phyloP scores from a whole-genome alignment of 2,329 filamentous ascomycete species.

The Sporothrix brunneoviolacea region DNA sequence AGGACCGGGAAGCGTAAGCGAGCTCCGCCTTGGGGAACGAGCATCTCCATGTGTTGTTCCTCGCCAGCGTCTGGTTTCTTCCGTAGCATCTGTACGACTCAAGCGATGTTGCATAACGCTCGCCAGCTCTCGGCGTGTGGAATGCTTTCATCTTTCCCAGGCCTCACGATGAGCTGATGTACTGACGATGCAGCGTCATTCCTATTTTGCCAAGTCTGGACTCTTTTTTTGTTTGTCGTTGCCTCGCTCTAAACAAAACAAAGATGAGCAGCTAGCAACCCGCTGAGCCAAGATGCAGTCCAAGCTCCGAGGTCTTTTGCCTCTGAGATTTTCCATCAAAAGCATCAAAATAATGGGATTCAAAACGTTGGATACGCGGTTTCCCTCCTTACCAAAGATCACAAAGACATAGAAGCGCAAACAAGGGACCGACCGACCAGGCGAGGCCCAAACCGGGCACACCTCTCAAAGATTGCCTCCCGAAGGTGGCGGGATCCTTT shows the following conservation, averaged over 20 bases:
- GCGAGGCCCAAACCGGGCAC: slow-evolving; percentile 2
- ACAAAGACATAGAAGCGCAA: background rate
- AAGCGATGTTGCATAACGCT: background rate
- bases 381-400: background rate
- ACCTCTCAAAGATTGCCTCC: background rate
- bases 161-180: no score
- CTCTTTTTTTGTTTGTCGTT: background rate
- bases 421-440: background rate
- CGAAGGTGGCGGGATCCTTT: no score
- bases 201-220: no score
- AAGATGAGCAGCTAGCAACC: slow-evolving; percentile 1
- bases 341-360: background rate
- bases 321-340: no score
- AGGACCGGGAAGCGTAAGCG: background rate
- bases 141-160: no score
- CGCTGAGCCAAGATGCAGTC: background rate
- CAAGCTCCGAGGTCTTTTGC: no score
- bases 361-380: background rate
- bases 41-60: background rate
- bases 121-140: background rate
- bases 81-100: background rate
- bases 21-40: background rate
- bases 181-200: no score
- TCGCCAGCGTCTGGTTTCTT: background rate
- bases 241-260: background rate